Base-by-base conservation (phyloP, 331 rosid species). In the Erythrophleum ivorense region DNA sequence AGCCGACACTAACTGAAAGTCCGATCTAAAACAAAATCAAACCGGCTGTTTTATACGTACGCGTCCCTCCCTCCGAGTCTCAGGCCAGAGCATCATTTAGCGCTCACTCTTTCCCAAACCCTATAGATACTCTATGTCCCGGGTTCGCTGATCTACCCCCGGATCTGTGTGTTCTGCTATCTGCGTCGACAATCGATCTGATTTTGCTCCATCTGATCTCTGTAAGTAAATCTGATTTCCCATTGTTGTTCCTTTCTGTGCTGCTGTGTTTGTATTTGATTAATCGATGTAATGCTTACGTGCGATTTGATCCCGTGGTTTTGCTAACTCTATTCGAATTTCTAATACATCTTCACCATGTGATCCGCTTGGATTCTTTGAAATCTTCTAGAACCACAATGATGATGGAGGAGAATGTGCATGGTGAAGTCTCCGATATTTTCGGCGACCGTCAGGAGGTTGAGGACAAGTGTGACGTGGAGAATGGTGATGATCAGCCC, bases 351-450 rank as follows among this genome's bases (percentile, higher is more conserved):
- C 31, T 59, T 3, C 41, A 31, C 24, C 59, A n/a, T 16, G 8
- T 54, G 24, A 18, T 15, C 70, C 52, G 78, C 82, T 57, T 75
- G 14, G 5, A 33, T 21, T 15, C 62, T 38, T 21, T 43, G 34
- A 0, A 40, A 14, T 10, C 50, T 53, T 46, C 78, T 83, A 73
- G 78, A 65, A 80, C 24, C 78, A 19, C 80, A 81, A 91, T 89
- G 92, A 88, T 88, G 82, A 88, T 84, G 80, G 88, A 89, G 83
- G 84, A 65, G 80, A 91, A 86, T 85, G 85, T 71, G 80, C 76
- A 53, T 50, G 88, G 83, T 54, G 88, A 85, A 64, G 74, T 81
- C 80, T 76, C 90, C 24, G 94, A 88, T 54, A 16, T 18, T 18
- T 15, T 18, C 24, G 24, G 6, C 24, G 59, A 18, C 18, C 21